Evolutionary conservation across 768 basidiomycete genomes (phyloP).

Genomic region (Termitomyces sp.): DNA sequence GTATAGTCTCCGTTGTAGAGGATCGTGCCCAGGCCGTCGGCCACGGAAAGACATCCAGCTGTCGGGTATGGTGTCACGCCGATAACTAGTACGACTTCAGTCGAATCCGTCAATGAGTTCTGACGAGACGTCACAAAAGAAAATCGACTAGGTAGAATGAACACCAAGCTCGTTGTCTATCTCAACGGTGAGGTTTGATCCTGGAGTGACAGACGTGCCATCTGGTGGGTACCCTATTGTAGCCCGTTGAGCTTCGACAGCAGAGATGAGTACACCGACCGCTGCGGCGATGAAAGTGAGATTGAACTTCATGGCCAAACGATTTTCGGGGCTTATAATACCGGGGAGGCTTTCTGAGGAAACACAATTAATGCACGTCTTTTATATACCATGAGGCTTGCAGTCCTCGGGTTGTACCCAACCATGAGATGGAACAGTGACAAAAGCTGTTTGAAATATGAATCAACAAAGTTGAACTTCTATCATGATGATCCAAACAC

Average conservation of each 20-base stretch:
- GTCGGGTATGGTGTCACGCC: conserved; percentile 31
- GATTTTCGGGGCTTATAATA: neutral
- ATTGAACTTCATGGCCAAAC: neutral
- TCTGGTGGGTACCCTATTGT: conserved; percentile 34
- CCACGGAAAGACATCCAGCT: conserved; percentile 16
- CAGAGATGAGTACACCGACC: conserved; percentile 20
- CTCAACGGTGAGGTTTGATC: conserved; percentile 34
- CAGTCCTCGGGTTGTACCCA: neutral
- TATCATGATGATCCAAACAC: neutral
- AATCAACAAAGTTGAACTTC: neutral
- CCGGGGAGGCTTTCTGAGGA: neutral
- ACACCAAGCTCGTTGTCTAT: conserved; percentile 42
- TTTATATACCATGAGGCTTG: neutral
- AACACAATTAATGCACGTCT: neutral
- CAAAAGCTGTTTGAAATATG: neutral
- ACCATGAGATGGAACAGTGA: neutral
- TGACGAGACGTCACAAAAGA: conserved; percentile 9
- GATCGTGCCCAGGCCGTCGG: conserved; percentile 31
- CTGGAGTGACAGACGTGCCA: conserved; percentile 27
- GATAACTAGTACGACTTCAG: conserved; percentile 41
- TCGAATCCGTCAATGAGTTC: conserved; percentile 30
- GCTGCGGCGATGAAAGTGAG: neutral
- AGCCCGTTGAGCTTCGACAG: conserved; percentile 34
- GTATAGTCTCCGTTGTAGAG: conserved; percentile 40
- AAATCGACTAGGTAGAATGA: neutral